These are phyloP conservation scores for Trichosporon ovoides DNA, from an alignment of 1,284 basidiomycete species.

Conservation along the genomic window DNA sequence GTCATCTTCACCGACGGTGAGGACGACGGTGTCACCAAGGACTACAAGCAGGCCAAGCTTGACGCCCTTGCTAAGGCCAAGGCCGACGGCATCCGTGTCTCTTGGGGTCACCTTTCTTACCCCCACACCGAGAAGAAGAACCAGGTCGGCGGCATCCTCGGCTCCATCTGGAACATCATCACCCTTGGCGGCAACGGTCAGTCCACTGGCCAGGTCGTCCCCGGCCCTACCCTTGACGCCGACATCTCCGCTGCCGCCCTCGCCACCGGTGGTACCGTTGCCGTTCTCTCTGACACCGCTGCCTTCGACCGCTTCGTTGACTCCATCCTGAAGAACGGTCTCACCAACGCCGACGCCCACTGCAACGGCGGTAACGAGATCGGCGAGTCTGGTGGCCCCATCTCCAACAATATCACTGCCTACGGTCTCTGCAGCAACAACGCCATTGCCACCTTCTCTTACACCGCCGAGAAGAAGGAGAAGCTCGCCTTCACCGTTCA, in stretches of 20 bases:
- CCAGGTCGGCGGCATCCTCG: not conserved
- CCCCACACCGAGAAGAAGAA: not conserved
- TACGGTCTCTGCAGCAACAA: constrained; percentile 16
- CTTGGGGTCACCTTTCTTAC: constrained; percentile 3
- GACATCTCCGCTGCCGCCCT: constrained; percentile 8
- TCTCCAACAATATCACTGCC: constrained; percentile 10
- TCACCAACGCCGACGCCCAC: constrained; percentile 13
- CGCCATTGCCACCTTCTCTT: constrained; percentile 8
- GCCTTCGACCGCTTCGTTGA: constrained; percentile 5
- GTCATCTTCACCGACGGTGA: constrained; percentile 10
- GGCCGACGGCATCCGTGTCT: constrained; percentile 8
- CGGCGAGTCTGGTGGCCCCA: not conserved
- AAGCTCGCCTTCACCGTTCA: constrained; percentile 5
- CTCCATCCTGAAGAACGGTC: constrained; percentile 12
- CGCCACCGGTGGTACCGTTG: constrained; percentile 10
- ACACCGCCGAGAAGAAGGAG: constrained; percentile 9
- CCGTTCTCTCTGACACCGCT: not conserved
- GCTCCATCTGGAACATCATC: not conserved
- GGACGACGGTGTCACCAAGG: not conserved
- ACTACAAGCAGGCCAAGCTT: not conserved
- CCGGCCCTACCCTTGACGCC: constrained; percentile 2
- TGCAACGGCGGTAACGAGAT: constrained; percentile 7
- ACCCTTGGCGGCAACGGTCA: not conserved
- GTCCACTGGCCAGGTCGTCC: not conserved
- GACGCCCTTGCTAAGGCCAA: not conserved